phyloP scores from a whole-genome alignment of 176 grass and related monocot genomes.

The Aegilops bicornis region DNA sequence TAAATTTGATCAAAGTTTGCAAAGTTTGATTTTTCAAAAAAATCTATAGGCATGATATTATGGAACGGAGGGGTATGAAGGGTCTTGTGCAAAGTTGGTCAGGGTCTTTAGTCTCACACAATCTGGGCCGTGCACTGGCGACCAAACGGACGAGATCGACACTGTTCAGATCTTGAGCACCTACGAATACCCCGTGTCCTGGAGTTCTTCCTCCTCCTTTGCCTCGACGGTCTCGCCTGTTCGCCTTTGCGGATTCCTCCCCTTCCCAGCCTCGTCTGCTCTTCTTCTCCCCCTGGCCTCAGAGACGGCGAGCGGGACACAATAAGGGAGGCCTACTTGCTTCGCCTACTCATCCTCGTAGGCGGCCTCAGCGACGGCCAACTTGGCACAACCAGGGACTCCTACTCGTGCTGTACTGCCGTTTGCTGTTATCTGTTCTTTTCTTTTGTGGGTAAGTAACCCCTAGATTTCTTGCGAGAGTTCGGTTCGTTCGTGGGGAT shows the following conservation, averaged over 20 bases:
- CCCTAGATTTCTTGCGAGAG: background rate
- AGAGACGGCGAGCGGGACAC: background rate
- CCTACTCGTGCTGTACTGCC: background rate
- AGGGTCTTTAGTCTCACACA: background rate
- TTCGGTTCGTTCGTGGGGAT: background rate
- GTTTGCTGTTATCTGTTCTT: background rate
- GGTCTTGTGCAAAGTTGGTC: background rate
- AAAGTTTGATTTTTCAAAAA: too few species aligned
- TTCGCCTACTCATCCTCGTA: background rate
- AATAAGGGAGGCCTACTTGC: background rate
- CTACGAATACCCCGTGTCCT: background rate
- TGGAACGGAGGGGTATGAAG: too few species aligned
- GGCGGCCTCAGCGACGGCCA: background rate
- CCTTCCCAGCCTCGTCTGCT: background rate
- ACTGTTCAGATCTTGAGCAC: background rate
- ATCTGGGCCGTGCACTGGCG: background rate
- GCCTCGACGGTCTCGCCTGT: background rate
- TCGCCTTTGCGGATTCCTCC: background rate
- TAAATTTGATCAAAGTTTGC: too few species aligned
- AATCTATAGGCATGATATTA: too few species aligned
- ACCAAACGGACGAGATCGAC: background rate
- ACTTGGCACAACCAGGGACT: background rate
- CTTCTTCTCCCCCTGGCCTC: background rate
- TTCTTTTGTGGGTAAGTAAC: background rate
- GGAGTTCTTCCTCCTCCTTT: background rate